Base-by-base conservation (phyloP, 495 filamentous ascomycete species). In the Lophium mytilinum region DNA sequence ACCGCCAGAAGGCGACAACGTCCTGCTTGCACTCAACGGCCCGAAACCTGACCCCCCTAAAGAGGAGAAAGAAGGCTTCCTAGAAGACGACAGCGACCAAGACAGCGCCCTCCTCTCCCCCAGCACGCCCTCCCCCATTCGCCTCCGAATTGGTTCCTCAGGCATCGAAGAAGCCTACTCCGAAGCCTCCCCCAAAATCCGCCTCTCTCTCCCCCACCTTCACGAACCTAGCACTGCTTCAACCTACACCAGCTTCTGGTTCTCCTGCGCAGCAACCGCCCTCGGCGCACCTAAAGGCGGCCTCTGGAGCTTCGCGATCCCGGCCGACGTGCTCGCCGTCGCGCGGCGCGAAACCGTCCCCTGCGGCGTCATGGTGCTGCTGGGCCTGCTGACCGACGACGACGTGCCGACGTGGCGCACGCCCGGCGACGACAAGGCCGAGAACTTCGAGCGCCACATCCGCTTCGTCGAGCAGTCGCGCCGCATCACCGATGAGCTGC, bases 261-360 rank as follows among this genome's bases (percentile, higher is more conserved):
- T 84, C 54, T 76, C 78, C 39, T 75, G 72, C 56, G 72, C 73
- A 0, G 72, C 75, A 7, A 84, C 81, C 0, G 81, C 81, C 0
- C 72, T 77, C 51, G 73, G 75, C 17, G 79, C 21, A 68, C 73
- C 37, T 71, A 66, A 54, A 72, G 80, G 70, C 61, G 72, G 80
- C 17, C 72, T 85, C 21, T 85, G 81, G 81, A 80, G 76, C 64
- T 84, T 80, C 70, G 72, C 76, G 52, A 80, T 83, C 55, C 79
- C 82, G 1, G 72, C 76, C 43, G 69, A 73, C 34, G 71, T 84
- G 37, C 62, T 81, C 1, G 50, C 69, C 5, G 78, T 85, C 51
- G 68, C 78, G 14, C 71, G 74, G 4, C 72, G 72, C 14, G 76
- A 78, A 42, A 77, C 77, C 7, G 72, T 86, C 3, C 83, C 83